These are phyloP conservation scores for Solanum dulcamara DNA, from an alignment of 257 asterid species.

Conservation along the genomic window DNA sequence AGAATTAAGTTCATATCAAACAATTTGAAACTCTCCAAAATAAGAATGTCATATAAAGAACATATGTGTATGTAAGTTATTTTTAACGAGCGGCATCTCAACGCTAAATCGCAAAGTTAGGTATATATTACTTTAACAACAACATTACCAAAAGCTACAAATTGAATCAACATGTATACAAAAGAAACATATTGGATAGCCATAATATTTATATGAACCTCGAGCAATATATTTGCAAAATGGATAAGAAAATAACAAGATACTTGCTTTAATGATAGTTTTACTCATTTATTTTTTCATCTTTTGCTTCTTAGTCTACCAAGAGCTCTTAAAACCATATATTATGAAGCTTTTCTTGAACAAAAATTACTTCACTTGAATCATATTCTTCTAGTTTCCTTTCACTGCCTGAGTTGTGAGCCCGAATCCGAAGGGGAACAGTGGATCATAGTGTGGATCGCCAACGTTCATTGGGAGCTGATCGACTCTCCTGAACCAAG, in stretches of 20 bases:
- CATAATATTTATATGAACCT: neutral
- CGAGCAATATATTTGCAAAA: neutral
- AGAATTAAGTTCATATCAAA: neutral
- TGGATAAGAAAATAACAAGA: neutral
- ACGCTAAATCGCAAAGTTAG: neutral
- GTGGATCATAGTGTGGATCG: slow-evolving; percentile 38
- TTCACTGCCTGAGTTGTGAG: slow-evolving; percentile 10
- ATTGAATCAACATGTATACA: neutral
- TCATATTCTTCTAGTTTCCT: neutral
- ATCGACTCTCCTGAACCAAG: slow-evolving; percentile 36
- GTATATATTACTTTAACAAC: neutral
- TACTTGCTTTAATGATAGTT: neutral
- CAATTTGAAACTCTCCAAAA: neutral
- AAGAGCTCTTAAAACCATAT: neutral
- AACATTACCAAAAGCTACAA: neutral
- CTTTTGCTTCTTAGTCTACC: neutral
- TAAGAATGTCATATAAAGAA: too few species aligned
- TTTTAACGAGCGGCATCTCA: too few species aligned
- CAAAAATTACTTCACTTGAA: neutral
- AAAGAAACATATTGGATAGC: neutral
- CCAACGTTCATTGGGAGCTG: slow-evolving; percentile 46
- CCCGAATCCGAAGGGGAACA: slow-evolving; percentile 37
- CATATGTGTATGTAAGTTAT: too few species aligned
- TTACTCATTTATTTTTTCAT: neutral
- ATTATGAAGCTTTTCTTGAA: neutral